Evolutionary conservation across 1,284 basidiomycete genomes (phyloP).

Genomic region (Calocybe gambosa): DNA sequence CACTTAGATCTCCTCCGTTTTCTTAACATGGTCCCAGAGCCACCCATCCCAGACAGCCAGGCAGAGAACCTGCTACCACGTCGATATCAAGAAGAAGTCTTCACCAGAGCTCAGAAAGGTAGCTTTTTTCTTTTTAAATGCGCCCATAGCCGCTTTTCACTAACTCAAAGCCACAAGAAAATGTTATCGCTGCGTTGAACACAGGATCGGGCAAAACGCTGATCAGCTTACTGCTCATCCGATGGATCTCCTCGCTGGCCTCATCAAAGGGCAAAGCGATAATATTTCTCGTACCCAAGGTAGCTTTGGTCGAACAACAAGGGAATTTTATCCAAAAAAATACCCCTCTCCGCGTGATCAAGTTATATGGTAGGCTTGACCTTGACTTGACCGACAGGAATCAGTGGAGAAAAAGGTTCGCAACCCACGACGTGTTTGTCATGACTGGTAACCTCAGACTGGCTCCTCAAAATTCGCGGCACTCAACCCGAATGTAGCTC

Average conservation of each 20-base stretch:
- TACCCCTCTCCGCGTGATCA: conserved; percentile 58
- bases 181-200: conserved; percentile 72
- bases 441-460: conserved; percentile 58
- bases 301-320: conserved; percentile 79
- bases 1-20: background rate
- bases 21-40: conserved; percentile 1
- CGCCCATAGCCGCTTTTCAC: background rate
- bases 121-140: background rate
- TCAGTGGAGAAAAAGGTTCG: conserved; percentile 61
- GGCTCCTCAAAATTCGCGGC: background rate
- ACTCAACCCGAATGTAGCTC: conserved; percentile 40
- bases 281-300: conserved; percentile 77
- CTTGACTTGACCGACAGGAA: conserved; percentile 62
- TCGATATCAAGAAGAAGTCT: conserved; percentile 62
- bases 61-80: conserved; percentile 27
- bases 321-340: conserved; percentile 59
- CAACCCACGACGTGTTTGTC: conserved; percentile 66
- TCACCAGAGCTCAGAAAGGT: conserved; percentile 58
- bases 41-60: background rate
- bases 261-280: conserved; percentile 44
- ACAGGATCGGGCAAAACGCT: conserved; percentile 82
- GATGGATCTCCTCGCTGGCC: conserved; percentile 58
- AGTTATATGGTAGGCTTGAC: conserved; percentile 63
- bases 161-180: conserved; percentile 28
- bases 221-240: conserved; percentile 73